Evolutionary conservation across 257 asterid species (phyloP).

Genomic region (Solanum medicagineum): DNA sequence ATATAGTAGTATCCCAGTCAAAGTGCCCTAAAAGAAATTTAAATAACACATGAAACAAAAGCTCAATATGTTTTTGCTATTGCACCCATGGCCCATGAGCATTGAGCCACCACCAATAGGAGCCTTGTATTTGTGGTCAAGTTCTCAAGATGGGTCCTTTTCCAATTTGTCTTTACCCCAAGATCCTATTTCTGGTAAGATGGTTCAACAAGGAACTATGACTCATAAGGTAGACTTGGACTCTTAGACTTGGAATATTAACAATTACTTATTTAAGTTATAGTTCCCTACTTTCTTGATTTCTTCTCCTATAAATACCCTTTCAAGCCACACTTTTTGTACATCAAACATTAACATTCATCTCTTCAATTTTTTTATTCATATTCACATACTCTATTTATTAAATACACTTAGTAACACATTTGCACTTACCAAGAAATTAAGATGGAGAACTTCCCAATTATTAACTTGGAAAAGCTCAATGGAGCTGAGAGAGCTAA

Average conservation of each 20-base stretch:
- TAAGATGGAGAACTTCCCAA: slow-evolving; percentile 8
- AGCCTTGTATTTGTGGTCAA: background rate
- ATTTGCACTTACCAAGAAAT: background rate
- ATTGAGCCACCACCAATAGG: background rate
- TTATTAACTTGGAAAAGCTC: slow-evolving; percentile 6
- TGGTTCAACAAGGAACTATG: slow-evolving; percentile 1
- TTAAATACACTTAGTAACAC: background rate
- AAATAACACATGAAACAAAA: background rate
- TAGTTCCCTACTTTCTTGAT: background rate
- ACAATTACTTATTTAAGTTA: background rate
- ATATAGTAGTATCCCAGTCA: background rate
- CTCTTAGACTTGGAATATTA: background rate
- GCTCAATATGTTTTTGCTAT: too few species aligned
- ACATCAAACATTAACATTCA: background rate
- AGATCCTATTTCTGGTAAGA: background rate
- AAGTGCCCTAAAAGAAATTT: background rate
- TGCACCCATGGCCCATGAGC: background rate
- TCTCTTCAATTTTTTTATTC: background rate
- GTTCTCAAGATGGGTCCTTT: background rate
- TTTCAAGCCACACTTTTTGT: background rate
- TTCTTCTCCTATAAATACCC: slow-evolving; percentile 2
- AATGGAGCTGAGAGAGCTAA: background rate
- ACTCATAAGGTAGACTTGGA: background rate
- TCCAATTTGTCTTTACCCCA: background rate
- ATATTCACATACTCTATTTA: background rate